A percentile compares a stretch with the other conserved stretches of the same genome.
Conservation (phyloP, 2,329 filamentous ascomycete genomes). For the Neofusicoccum cordaticola region DNA sequence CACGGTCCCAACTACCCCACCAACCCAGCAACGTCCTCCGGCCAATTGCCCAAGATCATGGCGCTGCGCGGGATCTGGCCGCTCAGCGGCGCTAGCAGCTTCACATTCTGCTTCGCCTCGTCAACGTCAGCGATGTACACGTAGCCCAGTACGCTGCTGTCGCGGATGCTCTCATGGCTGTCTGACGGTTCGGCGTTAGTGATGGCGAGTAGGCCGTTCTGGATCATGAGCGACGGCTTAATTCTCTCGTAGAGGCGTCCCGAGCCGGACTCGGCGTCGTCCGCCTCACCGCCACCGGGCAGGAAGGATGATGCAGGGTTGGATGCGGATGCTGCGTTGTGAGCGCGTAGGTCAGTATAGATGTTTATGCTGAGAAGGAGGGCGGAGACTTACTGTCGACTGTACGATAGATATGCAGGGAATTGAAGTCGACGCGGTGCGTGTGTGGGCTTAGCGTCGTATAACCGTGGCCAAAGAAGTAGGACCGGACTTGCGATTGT, state of each 20-base stretch:
- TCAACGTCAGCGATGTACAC: constrained; percentile 92
- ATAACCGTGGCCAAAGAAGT: constrained; percentile 83
- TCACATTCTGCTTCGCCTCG: constrained; percentile 74
- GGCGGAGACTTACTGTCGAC: constrained; percentile 52
- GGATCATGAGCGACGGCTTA: constrained; percentile 64
- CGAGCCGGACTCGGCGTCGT: constrained; percentile 41
- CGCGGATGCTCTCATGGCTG: constrained; percentile 67
- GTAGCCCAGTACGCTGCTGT: constrained; percentile 85
- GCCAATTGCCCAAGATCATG: constrained; percentile 81
- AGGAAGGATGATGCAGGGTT: constrained; percentile 26
- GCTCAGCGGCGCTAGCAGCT: constrained; percentile 78
- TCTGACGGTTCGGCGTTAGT: constrained; percentile 73
- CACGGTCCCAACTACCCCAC: constrained; percentile 36
- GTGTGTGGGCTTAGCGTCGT: constrained; percentile 82
- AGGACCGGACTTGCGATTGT: constrained; percentile 79
- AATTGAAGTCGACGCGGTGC: constrained; percentile 75
- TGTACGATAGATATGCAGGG: constrained; percentile 70
- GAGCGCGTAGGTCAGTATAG: neutral
- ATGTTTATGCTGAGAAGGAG: too few relatives aligned
- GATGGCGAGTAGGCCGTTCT: constrained; percentile 80
- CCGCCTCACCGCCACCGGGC: constrained; percentile 47
- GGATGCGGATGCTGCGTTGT: neutral
- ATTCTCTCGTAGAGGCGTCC: constrained; percentile 59
- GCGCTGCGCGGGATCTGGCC: constrained; percentile 77
- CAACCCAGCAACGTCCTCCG: constrained; percentile 77